These are phyloP conservation scores for Linum usitatissimum DNA, from an alignment of 345 rosid species.

Conservation along the genomic window DNA sequence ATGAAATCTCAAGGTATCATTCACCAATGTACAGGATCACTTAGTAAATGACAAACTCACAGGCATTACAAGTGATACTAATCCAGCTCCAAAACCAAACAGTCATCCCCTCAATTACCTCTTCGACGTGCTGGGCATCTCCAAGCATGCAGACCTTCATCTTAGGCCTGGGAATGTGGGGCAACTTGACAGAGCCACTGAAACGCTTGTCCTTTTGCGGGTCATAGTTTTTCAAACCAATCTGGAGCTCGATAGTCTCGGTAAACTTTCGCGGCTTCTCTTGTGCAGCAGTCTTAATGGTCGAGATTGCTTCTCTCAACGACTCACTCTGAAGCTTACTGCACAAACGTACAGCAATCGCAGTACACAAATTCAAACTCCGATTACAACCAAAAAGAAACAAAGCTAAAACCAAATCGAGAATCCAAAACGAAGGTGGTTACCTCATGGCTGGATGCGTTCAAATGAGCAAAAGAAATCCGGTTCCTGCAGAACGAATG, in stretches of 20 bases:
- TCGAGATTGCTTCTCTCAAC: background rate
- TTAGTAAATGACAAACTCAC: too few species aligned
- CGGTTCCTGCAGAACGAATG: too few species aligned
- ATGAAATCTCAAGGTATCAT: too few species aligned
- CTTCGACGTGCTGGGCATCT: constrained; percentile 7
- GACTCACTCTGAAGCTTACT: background rate
- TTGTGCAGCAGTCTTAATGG: background rate
- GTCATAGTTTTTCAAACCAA: constrained; percentile 4
- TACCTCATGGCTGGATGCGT: background rate
- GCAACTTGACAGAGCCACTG: constrained; percentile 5
- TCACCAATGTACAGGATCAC: too few species aligned
- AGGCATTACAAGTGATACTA: too few species aligned
- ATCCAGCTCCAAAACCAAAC: background rate
- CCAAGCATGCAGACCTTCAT: constrained; percentile 8
- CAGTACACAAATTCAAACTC: too few species aligned
- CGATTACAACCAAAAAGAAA: too few species aligned
- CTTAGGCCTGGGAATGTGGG: constrained; percentile 1
- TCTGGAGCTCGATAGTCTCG: constrained; percentile 1
- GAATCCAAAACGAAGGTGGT: background rate
- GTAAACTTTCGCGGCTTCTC: constrained; percentile 1
- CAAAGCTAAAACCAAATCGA: background rate
- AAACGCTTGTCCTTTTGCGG: constrained; percentile 8
- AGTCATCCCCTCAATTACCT: background rate
- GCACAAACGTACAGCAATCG: background rate
- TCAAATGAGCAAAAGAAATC: too few species aligned